Evolutionary conservation across 345 rosid species (phyloP), one percentile per base, ranked within the genome.

Genomic region (Cardiospermum halicacabum): DNA sequence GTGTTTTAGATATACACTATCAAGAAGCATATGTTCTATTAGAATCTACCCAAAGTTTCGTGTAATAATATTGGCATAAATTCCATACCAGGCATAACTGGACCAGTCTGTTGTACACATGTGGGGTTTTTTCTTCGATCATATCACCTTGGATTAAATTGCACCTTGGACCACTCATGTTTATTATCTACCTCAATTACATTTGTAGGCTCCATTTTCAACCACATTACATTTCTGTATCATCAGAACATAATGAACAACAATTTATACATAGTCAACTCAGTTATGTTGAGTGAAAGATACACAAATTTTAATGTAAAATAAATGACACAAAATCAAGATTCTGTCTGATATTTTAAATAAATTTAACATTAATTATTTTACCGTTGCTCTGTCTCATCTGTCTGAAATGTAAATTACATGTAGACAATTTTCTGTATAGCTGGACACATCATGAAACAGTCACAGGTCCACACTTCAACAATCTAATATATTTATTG

Each of bases 351-450:
- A 55, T 47, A 4, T 66, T n/a, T 55, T 49, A 49, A 60, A 57
- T 63, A 57, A 56, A 66, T 56, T 31, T 28, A 22, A 25, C 58
- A 18, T 12, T 5, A 18, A 66, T 31, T 21, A 62, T 54, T 66
- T 70, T 69, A 72, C 83, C 81, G 83, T 78, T 82, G 78, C 56
- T 24, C 54, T 76, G 79, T 69, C 79, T 68, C 69, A 58, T 64
- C 19, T 28, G 60, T 40, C 9, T 15, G 56, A 51, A 62, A 68
- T 62, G 66, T 27, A 70, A 69, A 65, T 62, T 53, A 62, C n/a
- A n/a, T n/a, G n/a, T 53, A 28, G 71, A 70, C 81, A 72, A 16
- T 36, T 69, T 31, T 43, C 50, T 67, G 68, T 16, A 55, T 25
- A 40, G 67, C 50, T 62, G 76, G 80, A 58, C 74, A 69, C 56